A percentile compares a stretch with the other conserved stretches of the same genome.
phyloP scores from a whole-genome alignment of 1,139 yeast genomes.

The Entelexis paramagnoliae region DNA sequence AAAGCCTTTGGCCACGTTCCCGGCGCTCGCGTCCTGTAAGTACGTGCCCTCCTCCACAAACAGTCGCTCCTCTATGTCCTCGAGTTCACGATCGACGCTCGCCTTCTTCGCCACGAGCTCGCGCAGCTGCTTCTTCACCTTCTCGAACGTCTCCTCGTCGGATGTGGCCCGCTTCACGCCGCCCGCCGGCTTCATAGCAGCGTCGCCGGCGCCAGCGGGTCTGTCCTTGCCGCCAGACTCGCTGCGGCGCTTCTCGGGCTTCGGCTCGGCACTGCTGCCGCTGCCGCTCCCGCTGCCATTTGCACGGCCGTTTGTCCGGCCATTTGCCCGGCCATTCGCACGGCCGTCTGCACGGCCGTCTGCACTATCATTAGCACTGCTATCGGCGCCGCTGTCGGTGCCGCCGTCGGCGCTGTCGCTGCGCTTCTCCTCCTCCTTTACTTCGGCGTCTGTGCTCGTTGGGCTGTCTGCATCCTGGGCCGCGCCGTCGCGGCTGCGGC shows the following conservation, averaged over 20 bases:
- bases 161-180: background rate
- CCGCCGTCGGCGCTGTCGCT: no score
- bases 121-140: conserved; percentile 56
- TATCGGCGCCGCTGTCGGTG: no score
- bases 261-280: background rate
- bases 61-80: conserved; percentile 59
- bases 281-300: no score
- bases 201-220: background rate
- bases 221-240: background rate
- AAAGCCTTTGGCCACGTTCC: conserved; percentile 82
- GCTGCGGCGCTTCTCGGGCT: background rate
- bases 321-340: no score
- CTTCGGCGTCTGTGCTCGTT: background rate
- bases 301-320: no score
- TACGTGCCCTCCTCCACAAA: conserved; percentile 73
- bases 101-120: conserved; percentile 56
- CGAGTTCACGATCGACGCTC: conserved; percentile 46
- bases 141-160: conserved; percentile 45
- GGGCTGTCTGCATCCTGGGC: background rate
- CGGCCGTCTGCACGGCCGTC: no score
- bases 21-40: conserved; percentile 58
- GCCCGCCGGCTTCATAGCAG: background rate
- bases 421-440: background rate
- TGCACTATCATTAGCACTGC: no score
- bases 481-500: background rate